A percentile compares a stretch with the other conserved stretches of the same genome.
phyloP scores from a whole-genome alignment of 2,329 filamentous ascomycete species.

The Geosmithia flava region DNA sequence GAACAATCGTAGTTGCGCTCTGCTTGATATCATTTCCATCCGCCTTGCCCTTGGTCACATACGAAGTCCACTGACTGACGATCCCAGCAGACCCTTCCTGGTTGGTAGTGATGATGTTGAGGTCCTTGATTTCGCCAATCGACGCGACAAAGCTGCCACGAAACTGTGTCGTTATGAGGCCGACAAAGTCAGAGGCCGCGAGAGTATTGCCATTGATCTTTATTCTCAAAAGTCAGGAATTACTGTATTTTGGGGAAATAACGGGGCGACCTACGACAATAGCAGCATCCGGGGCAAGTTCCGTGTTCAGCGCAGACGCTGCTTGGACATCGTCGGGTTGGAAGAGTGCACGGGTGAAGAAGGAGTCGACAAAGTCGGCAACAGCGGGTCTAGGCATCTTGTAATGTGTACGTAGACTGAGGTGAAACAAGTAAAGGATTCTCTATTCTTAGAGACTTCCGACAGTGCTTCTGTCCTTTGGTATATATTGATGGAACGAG shows the following conservation, averaged over 20 bases:
- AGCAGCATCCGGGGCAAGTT: not conserved
- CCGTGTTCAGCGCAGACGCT: not conserved
- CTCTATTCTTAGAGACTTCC: too few relatives aligned
- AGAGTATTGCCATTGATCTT: not conserved
- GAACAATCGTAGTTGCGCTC: not conserved
- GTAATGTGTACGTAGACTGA: too few relatives aligned
- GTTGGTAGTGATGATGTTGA: not conserved
- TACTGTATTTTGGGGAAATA: not conserved
- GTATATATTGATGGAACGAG: too few relatives aligned
- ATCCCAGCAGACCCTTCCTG: not conserved
- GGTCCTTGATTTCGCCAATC: not conserved
- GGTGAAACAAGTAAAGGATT: too few relatives aligned
- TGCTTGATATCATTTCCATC: not conserved
- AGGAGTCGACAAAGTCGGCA: not conserved
- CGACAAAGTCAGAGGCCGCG: not conserved
- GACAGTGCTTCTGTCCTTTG: too few relatives aligned
- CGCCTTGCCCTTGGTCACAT: not conserved
- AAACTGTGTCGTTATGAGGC: not conserved
- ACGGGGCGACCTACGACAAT: not conserved
- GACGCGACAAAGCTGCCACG: not conserved
- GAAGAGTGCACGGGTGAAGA: not conserved
- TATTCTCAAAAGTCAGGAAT: too few relatives aligned
- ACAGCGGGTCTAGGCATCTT: not conserved
- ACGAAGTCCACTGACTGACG: not conserved
- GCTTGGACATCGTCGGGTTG: not conserved